A percentile compares a stretch with the other conserved stretches of the same genome.
These are phyloP conservation scores for Saccharomyces cerevisiae DNA, from an alignment of 805 yeast genomes.

Conservation along the genomic window DNA sequence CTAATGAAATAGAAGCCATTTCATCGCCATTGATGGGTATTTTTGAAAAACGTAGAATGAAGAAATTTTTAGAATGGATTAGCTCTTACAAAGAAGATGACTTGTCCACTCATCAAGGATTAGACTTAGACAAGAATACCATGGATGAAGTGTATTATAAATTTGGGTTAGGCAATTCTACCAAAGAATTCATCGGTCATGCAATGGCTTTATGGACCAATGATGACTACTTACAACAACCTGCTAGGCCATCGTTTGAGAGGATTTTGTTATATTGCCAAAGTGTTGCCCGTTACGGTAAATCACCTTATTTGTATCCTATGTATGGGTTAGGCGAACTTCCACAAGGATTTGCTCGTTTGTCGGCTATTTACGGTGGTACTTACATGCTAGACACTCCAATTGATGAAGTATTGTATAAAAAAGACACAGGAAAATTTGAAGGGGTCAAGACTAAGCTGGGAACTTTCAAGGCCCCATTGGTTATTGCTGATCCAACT, in stretches of 20 bases:
- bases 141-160: conserved; percentile 87
- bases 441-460: conserved; percentile 85
- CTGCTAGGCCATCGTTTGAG: conserved; percentile 87
- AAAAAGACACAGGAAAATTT: conserved; percentile 56
- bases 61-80: conserved; percentile 82
- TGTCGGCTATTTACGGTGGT: conserved; percentile 96
- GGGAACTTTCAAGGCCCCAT: conserved; percentile 84
- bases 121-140: conserved; percentile 77
- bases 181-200: conserved; percentile 94
- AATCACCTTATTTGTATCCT: conserved; percentile 93
- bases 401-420: conserved; percentile 77
- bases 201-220: conserved; percentile 97
- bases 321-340: conserved; percentile 93
- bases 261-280: conserved; percentile 78
- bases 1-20: conserved; percentile 85
- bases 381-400: conserved; percentile 97
- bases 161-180: conserved; percentile 85
- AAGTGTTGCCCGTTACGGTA: conserved; percentile 90
- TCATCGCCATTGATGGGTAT: conserved; percentile 89
- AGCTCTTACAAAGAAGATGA: conserved; percentile 75
- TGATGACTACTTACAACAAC: conserved; percentile 79
- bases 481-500: conserved; percentile 95
- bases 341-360: conserved; percentile 98
- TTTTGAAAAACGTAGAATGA: conserved; percentile 93
- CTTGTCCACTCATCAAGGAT: conserved; percentile 71